phyloP scores from a whole-genome alignment of 1,284 basidiomycete species.

The Bjerkandera adusta region DNA sequence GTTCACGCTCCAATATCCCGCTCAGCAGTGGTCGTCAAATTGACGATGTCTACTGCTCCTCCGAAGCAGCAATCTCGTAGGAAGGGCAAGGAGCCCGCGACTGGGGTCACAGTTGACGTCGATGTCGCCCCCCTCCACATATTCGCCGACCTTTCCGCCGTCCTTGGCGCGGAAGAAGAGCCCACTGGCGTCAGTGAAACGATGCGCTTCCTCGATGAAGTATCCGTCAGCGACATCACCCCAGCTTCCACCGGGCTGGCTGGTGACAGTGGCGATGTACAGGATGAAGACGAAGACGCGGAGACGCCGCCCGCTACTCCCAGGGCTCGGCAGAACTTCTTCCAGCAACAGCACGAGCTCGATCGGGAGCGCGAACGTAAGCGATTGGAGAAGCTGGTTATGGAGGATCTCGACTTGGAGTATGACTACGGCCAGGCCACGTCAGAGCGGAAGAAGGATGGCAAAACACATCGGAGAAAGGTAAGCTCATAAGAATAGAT shows the following conservation, averaged over 20 bases:
- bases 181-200: conserved; percentile 31
- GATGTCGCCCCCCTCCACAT: conserved; percentile 63
- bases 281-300: conserved; percentile 24
- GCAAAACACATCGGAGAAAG: conserved; percentile 20
- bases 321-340: conserved; percentile 18
- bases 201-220: conserved; percentile 40
- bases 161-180: conserved; percentile 37
- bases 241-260: conserved; percentile 4
- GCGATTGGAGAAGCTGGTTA: conserved; percentile 46
- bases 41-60: conserved; percentile 13
- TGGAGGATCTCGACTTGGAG: conserved; percentile 54
- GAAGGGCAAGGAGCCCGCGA: conserved; percentile 10
- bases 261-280: conserved; percentile 18
- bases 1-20: not conserved
- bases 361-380: conserved; percentile 39
- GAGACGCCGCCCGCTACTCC: conserved; percentile 39
- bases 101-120: conserved; percentile 32
- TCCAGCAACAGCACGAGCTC: conserved; percentile 22
- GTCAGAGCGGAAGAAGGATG: too few species aligned
- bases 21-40: conserved; percentile 22
- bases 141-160: conserved; percentile 68
- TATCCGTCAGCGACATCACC: conserved; percentile 9
- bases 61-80: conserved; percentile 6
- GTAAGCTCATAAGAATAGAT: conserved; percentile 22
- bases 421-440: conserved; percentile 40